A percentile compares a stretch with the other conserved stretches of the same genome.
phyloP scores from a whole-genome alignment of 352 stramenopile genomes.

The Globisporangium ultimum region DNA sequence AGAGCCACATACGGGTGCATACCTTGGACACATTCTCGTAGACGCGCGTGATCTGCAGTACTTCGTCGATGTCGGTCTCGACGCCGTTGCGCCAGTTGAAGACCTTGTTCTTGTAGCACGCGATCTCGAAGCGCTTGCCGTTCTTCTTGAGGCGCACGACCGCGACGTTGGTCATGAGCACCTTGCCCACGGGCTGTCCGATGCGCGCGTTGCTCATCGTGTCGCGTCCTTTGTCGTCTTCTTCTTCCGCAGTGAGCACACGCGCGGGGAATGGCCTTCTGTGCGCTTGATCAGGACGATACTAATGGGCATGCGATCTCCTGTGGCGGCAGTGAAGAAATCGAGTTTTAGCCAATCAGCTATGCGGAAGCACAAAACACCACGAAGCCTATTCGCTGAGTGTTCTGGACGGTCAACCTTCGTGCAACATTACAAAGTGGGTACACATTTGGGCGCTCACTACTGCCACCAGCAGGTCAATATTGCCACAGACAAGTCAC shows the following conservation, averaged over 20 bases:
- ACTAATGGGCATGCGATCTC: constrained; percentile 1
- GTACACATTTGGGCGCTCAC: background rate
- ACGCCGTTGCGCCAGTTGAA: constrained; percentile 98
- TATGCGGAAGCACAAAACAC: no score
- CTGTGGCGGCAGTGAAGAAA: background rate
- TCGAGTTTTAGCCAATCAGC: background rate
- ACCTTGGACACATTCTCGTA: constrained; percentile 98
- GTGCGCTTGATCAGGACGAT: background rate
- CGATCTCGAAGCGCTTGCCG: constrained; percentile 98
- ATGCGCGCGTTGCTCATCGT: constrained; percentile 63
- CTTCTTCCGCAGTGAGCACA: background rate
- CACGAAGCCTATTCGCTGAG: background rate
- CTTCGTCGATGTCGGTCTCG: constrained; percentile 97
- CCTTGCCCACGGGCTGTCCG: constrained; percentile 78
- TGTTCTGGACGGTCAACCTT: background rate
- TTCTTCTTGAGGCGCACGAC: constrained; percentile 93
- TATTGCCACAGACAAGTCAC: background rate
- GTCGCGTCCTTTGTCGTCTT: background rate
- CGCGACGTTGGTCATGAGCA: constrained; percentile 96
- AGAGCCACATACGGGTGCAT: background rate
- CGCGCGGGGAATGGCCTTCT: background rate
- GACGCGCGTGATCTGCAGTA: constrained; percentile 96
- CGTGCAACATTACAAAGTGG: background rate
- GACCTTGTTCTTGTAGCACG: constrained; percentile 99
- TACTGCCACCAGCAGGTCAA: background rate